Evolutionary conservation across 1,139 yeast genomes (phyloP).

Genomic region (Suhomyces yuchorum): DNA sequence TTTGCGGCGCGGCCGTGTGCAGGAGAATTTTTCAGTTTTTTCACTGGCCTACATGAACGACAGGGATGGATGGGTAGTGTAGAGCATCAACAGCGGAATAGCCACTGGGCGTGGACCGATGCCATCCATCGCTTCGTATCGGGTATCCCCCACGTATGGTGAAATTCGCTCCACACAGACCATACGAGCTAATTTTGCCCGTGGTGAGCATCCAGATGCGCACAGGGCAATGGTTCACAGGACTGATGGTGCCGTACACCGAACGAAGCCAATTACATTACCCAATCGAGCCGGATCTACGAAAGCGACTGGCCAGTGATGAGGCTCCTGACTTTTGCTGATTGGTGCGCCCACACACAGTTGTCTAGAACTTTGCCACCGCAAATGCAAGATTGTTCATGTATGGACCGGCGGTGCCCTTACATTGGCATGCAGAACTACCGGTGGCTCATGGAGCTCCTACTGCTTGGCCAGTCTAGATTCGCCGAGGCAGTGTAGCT

Average conservation of each 20-base stretch:
- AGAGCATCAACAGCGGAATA: not conserved
- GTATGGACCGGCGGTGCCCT: not conserved
- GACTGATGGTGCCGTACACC: not conserved
- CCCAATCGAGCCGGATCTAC: not conserved
- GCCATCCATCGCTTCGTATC: not conserved
- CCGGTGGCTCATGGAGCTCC: not conserved
- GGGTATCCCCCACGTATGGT: not conserved
- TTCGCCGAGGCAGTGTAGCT: not conserved
- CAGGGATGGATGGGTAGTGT: not conserved
- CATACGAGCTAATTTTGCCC: not conserved
- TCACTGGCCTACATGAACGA: not conserved
- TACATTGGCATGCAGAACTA: not conserved
- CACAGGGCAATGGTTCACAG: not conserved
- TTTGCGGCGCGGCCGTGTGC: not conserved
- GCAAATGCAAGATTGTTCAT: not conserved
- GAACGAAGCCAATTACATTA: not conserved
- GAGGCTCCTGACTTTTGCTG: not conserved
- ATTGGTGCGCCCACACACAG: not conserved
- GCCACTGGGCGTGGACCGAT: no score
- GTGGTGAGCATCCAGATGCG: not conserved
- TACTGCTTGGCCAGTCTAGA: not conserved
- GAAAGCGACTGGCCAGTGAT: not conserved
- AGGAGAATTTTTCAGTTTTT: constrained; percentile 7
- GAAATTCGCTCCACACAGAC: not conserved
- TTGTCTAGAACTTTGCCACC: not conserved